Conservation (phyloP, 371 early-diverging fungal genomes). For the Caulochytrium protostelioides region DNA sequence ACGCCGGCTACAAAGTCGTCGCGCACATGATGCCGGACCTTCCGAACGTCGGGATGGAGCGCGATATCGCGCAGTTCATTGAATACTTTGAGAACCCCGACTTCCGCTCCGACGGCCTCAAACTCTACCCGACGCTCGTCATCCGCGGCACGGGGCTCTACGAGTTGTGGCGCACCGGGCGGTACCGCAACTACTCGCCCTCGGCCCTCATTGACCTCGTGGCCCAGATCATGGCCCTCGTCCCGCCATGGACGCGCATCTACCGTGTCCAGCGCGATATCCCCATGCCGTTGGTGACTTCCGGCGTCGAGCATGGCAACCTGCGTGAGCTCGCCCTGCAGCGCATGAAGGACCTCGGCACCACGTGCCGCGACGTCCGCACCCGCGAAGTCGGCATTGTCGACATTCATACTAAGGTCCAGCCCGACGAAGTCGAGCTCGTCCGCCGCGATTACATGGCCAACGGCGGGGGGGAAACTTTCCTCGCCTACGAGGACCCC, state of each 20-base stretch:
- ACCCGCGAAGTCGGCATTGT: conserved; percentile 99
- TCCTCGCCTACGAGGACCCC: conserved; percentile 97
- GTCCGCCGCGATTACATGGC: conserved; percentile 98
- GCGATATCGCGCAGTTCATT: conserved; percentile 97
- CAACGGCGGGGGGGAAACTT: conserved; percentile 99
- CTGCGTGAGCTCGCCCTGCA: conserved; percentile 91
- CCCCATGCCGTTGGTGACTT: conserved; percentile 99
- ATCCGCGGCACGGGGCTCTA: conserved; percentile 98
- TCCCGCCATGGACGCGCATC: conserved; percentile 99
- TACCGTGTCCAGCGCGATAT: conserved; percentile 99
- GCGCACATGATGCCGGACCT: conserved; percentile 99
- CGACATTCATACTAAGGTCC: conserved; percentile 90
- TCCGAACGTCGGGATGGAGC: conserved; percentile 98
- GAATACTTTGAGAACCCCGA: conserved; percentile 88
- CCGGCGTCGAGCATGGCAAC: conserved; percentile 99
- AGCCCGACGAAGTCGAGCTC: conserved; percentile 85
- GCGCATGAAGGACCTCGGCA: conserved; percentile 94
- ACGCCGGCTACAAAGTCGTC: conserved; percentile 99
- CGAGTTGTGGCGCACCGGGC: conserved; percentile 97
- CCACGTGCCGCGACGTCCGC: conserved; percentile 95
- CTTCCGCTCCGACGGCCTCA: conserved; percentile 96
- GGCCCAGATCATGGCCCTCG: conserved; percentile 87
- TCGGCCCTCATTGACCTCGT: conserved; percentile 94
- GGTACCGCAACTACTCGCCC: conserved; percentile 97
- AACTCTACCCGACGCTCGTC: conserved; percentile 98